These are phyloP conservation scores for Mycena venus DNA, from an alignment of 768 basidiomycete genomes.

Conservation along the genomic window DNA sequence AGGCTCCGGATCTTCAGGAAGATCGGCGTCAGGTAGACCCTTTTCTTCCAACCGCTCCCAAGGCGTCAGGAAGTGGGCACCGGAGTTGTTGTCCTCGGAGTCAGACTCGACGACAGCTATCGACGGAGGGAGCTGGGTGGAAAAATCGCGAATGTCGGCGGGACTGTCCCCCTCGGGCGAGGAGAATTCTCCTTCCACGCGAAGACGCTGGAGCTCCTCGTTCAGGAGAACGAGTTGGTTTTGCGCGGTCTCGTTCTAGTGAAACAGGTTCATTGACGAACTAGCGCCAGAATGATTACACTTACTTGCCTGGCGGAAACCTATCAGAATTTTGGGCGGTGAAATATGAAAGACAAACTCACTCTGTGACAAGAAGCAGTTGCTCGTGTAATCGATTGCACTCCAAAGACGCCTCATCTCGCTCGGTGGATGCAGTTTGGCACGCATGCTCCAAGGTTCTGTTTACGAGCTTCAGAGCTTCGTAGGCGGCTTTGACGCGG, in stretches of 20 bases:
- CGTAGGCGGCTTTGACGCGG: constrained; percentile 24
- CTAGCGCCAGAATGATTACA: neutral
- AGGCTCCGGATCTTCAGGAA: constrained; percentile 21
- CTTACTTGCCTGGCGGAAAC: constrained; percentile 30
- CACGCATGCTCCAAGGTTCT: constrained; percentile 17
- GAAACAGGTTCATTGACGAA: neutral
- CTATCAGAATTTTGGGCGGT: neutral
- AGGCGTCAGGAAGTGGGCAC: constrained; percentile 29
- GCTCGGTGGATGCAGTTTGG: constrained; percentile 17
- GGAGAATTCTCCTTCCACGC: constrained; percentile 23
- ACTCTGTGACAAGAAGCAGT: constrained; percentile 27
- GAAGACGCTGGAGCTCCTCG: constrained; percentile 32
- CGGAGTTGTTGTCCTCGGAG: neutral
- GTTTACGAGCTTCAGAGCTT: constrained; percentile 28
- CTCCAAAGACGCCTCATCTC: neutral
- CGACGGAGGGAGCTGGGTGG: constrained; percentile 11
- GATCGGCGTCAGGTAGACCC: constrained; percentile 17
- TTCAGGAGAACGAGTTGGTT: constrained; percentile 31
- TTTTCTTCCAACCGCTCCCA: constrained; percentile 21
- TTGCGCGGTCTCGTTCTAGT: constrained; percentile 33
- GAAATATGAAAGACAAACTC: neutral
- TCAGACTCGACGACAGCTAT: neutral
- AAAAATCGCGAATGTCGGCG: constrained; percentile 18
- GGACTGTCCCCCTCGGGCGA: constrained; percentile 33
- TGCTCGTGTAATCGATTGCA: constrained; percentile 14